Conservation (phyloP, 192 early-diverging fungal species). For the Lobosporangium transversale region DNA sequence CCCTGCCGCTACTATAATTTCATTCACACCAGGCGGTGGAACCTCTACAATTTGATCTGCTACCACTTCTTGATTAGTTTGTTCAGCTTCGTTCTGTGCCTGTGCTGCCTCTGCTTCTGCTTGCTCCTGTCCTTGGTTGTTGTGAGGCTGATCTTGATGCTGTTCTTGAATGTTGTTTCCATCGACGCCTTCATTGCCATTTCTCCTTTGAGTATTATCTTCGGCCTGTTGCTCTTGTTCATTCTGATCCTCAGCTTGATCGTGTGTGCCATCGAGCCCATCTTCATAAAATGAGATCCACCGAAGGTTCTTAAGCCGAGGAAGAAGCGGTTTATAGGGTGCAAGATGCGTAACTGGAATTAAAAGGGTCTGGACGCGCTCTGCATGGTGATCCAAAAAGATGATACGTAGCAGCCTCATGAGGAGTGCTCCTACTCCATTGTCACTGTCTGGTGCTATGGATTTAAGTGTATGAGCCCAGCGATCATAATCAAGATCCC, state of each 20-base stretch:
- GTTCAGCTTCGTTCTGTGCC: not conserved
- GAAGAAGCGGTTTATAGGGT: constrained; percentile 12
- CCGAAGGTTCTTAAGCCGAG: constrained; percentile 12
- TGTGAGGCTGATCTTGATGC: not conserved
- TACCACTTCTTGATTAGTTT: too few species aligned
- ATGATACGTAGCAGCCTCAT: constrained; percentile 21
- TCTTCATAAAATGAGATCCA: constrained; percentile 33
- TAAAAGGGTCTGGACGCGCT: constrained; percentile 3
- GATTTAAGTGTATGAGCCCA: constrained; percentile 22
- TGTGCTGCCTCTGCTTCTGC: not conserved
- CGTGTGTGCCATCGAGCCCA: constrained; percentile 11
- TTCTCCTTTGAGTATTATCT: too few species aligned
- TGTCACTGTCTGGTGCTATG: constrained; percentile 12
- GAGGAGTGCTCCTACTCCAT: constrained; percentile 5
- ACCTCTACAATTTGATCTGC: too few species aligned
- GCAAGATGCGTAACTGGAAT: constrained; percentile 38
- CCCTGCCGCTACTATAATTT: too few species aligned
- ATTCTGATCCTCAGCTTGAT: not conserved
- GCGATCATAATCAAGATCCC: constrained; percentile 22
- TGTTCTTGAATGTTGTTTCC: not conserved
- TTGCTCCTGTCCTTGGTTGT: not conserved
- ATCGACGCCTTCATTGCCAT: not conserved
- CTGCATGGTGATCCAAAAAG: constrained; percentile 33
- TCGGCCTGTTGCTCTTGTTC: too few species aligned
- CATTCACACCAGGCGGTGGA: too few species aligned